phyloP scores from a whole-genome alignment of 495 filamentous ascomycete species.

The Penicillium herquei region DNA sequence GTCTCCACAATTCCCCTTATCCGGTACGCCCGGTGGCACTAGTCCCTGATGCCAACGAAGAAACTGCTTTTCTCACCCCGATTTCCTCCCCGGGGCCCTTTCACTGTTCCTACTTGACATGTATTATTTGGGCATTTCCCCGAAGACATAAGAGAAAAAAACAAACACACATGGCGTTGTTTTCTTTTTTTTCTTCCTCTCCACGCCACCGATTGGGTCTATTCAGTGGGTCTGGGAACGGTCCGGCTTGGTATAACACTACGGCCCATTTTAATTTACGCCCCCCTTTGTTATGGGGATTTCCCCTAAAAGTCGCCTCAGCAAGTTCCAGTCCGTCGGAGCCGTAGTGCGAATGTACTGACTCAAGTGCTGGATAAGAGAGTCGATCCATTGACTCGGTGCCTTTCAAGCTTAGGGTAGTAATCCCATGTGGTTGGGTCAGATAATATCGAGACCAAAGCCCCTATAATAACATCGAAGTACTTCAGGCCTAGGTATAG shows the following conservation, averaged over 20 bases:
- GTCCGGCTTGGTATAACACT: slow-evolving; percentile 17
- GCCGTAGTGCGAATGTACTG: neutral
- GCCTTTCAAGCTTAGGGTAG: neutral
- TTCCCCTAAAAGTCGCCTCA: neutral
- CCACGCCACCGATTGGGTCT: slow-evolving; percentile 28
- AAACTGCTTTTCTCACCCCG: neutral
- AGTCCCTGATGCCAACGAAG: neutral
- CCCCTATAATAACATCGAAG: too few relatives aligned
- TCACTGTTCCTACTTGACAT: too few relatives aligned
- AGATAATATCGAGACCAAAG: too few relatives aligned
- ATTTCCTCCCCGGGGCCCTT: too few relatives aligned
- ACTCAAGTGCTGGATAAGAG: neutral
- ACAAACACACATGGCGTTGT: neutral
- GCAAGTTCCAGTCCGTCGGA: neutral
- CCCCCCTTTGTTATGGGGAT: slow-evolving; percentile 1
- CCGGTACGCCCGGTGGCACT: neutral
- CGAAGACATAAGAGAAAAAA: neutral
- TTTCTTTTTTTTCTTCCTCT: neutral
- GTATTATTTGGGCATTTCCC: too few relatives aligned
- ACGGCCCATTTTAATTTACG: slow-evolving; percentile 13
- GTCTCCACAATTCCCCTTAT: neutral
- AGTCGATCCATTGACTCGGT: neutral
- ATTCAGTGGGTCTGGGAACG: slow-evolving; percentile 25
- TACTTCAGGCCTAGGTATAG: too few relatives aligned
- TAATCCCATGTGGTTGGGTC: neutral